Evolutionary conservation across 768 basidiomycete genomes (phyloP).

Genomic region (Macrolepiota albuminosa): DNA sequence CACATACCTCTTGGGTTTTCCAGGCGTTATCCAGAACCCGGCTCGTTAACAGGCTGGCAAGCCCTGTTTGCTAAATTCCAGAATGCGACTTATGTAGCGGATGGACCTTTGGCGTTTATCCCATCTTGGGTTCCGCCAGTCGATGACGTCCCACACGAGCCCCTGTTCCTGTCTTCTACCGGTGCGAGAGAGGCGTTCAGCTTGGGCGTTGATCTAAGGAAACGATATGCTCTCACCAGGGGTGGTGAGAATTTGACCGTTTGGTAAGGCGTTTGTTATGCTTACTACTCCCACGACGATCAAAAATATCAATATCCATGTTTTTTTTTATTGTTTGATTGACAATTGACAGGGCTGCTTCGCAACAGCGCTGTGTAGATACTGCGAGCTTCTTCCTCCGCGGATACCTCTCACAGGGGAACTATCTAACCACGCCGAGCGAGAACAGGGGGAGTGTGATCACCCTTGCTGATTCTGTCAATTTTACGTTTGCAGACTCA

Average conservation of each 20-base stretch:
- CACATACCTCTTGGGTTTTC: not conserved
- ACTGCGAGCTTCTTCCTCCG: constrained; percentile 34
- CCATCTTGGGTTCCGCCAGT: constrained; percentile 36
- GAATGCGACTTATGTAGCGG: constrained; percentile 32
- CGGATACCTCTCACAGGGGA: constrained; percentile 39
- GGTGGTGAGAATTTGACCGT: constrained; percentile 37
- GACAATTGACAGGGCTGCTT: constrained; percentile 29
- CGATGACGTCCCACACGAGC: constrained; percentile 33
- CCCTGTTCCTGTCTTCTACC: constrained; percentile 33
- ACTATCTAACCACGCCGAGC: constrained; percentile 25
- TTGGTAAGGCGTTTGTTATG: constrained; percentile 23
- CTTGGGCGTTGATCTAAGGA: constrained; percentile 34
- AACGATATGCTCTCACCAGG: constrained; percentile 33
- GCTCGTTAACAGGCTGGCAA: constrained; percentile 35
- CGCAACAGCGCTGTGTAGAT: constrained; percentile 37
- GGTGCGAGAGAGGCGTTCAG: constrained; percentile 35
- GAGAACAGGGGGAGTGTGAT: constrained; percentile 31
- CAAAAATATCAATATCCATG: too few species aligned
- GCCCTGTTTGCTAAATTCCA: constrained; percentile 33
- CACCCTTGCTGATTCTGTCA: constrained; percentile 35
- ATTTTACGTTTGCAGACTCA: constrained; percentile 37
- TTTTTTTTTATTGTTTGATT: too few species aligned
- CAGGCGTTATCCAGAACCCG: constrained; percentile 38
- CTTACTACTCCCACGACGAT: too few species aligned
- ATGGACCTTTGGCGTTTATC: constrained; percentile 34